phyloP scores from a whole-genome alignment of 108 stramenopile genomes.

The Cyclotella baltica region DNA sequence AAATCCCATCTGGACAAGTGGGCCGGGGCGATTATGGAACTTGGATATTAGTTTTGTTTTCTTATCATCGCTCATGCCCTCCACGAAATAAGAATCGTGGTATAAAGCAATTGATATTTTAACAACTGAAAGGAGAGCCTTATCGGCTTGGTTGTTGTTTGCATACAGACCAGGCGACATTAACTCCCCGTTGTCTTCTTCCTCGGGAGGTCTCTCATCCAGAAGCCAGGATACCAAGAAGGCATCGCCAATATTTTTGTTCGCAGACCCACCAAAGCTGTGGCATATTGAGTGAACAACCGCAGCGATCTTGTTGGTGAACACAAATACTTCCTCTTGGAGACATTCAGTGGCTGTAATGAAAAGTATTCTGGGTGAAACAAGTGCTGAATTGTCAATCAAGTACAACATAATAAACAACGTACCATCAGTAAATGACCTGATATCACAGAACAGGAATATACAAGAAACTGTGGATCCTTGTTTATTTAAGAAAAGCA shows the following conservation, averaged over 20 bases:
- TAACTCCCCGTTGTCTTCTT: constrained; percentile 20
- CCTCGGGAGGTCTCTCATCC: constrained; percentile 50
- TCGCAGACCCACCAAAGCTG: constrained; percentile 82
- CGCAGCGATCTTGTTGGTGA: constrained; percentile 92
- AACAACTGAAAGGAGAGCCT: constrained; percentile 82
- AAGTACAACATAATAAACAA: too few species aligned
- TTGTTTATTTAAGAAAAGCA: constrained; percentile 67
- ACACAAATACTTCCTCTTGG: constrained; percentile 93
- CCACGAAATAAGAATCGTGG: constrained; percentile 75
- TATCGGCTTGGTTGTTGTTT: constrained; percentile 81
- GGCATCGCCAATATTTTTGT: constrained; percentile 97
- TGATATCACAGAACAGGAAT: constrained; percentile 95
- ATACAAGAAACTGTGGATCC: constrained; percentile 88
- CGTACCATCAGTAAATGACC: constrained; percentile 95
- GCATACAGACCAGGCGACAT: constrained; percentile 37
- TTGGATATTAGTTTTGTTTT: constrained; percentile 64
- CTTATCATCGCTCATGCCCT: constrained; percentile 66
- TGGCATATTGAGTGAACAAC: constrained; percentile 91
- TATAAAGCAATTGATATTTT: constrained; percentile 85
- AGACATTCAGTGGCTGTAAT: constrained; percentile 25
- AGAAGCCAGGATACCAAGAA: constrained; percentile 91
- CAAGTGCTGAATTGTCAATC: too few species aligned
- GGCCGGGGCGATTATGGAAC: constrained; percentile 77
- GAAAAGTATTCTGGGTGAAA: too few species aligned
- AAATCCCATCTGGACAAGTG: constrained; percentile 90